phyloP scores from a whole-genome alignment of 2,329 filamentous ascomycete genomes.

The Aspergillus fijiensis region DNA sequence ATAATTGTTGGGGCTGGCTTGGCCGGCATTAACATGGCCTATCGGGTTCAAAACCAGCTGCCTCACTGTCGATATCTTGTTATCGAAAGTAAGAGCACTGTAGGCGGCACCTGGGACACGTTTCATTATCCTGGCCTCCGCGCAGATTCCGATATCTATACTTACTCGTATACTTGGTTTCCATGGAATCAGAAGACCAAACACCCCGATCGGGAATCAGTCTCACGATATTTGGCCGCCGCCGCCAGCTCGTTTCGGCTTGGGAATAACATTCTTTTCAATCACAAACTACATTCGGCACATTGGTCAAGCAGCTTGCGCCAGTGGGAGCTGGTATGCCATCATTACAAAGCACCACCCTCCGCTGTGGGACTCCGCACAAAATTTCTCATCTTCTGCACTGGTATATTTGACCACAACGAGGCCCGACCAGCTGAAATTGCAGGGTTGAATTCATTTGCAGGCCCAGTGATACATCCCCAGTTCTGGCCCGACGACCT shows the following conservation, averaged over 20 bases:
- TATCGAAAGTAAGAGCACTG: too few species aligned
- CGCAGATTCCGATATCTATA: conserved; percentile 58
- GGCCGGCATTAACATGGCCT: too few species aligned
- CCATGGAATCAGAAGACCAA: conserved; percentile 39
- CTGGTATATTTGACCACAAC: conserved; percentile 60
- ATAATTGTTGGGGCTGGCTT: too few species aligned
- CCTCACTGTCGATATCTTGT: too few species aligned
- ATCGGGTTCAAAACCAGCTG: too few species aligned
- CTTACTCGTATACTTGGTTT: conserved; percentile 63
- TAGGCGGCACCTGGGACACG: conserved; percentile 71
- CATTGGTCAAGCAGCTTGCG: too few species aligned
- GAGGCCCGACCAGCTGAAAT: conserved; percentile 65
- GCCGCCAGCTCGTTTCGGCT: conserved; percentile 52
- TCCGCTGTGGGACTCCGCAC: too few species aligned
- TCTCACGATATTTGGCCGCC: conserved; percentile 53
- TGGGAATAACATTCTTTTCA: conserved; percentile 50
- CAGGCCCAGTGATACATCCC: conserved; percentile 62
- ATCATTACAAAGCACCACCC: too few species aligned
- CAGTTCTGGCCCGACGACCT: conserved; percentile 71
- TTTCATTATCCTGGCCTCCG: conserved; percentile 72
- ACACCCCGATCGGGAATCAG: conserved; percentile 32
- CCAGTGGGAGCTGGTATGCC: too few species aligned
- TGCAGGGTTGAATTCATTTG: conserved; percentile 64
- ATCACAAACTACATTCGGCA: too few species aligned
- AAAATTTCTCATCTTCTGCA: conserved; percentile 47